Evolutionary conservation across 1,284 basidiomycete genomes (phyloP).

Genomic region (Pseudozyma sp.): DNA sequence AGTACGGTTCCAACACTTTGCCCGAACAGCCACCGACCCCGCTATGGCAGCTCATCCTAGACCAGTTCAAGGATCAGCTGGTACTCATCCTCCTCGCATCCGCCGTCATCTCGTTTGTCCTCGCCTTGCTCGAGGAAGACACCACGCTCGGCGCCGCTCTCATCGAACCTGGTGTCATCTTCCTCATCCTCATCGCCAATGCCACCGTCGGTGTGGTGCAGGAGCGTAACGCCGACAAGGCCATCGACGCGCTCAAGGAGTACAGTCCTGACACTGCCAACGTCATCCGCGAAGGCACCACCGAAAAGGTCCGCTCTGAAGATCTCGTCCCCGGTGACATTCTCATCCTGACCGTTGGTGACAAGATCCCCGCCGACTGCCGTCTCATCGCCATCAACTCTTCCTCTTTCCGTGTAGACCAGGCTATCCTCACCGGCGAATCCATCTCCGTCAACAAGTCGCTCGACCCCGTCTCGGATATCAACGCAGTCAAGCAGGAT

Average conservation of each 20-base stretch:
- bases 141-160: conserved; percentile 63
- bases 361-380: conserved; percentile 67
- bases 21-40: conserved; percentile 91
- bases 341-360: conserved; percentile 64
- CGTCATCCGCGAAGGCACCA: conserved; percentile 57
- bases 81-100: conserved; percentile 67
- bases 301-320: conserved; percentile 50
- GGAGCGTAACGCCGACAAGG: conserved; percentile 67
- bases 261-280: conserved; percentile 65
- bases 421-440: conserved; percentile 68
- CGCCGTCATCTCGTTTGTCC: conserved; percentile 65
- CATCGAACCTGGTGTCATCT: conserved; percentile 67
- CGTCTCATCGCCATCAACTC: conserved; percentile 64
- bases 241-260: conserved; percentile 66
- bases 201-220: conserved; percentile 68
- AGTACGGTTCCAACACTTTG: conserved; percentile 70
- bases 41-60: conserved; percentile 90
- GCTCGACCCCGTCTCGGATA: conserved; percentile 51
- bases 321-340: conserved; percentile 67
- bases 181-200: conserved; percentile 67
- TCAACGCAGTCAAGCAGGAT: conserved; percentile 66
- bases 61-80: conserved; percentile 80
- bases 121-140: conserved; percentile 64
- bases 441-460: conserved; percentile 65
- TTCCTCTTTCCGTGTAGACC: conserved; percentile 64